Percentiles rank a stretch among this genome's conserved stretches.
Conservation (phyloP, 106 monocot genomes). For the Narthecium ossifragum region DNA sequence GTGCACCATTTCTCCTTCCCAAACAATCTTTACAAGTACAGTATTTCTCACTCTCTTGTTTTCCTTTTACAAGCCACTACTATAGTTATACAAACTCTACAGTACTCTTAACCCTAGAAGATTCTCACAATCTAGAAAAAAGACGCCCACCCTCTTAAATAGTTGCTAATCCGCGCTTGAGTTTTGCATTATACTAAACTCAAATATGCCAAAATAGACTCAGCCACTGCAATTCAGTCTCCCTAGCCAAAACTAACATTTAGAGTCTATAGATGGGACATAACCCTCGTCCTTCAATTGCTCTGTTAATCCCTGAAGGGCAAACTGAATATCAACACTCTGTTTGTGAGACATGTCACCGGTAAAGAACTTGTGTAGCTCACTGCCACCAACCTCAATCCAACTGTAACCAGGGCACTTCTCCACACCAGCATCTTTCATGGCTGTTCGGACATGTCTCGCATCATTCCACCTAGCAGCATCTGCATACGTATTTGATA, state of each 20-base stretch:
- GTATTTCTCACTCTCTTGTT: too few species aligned
- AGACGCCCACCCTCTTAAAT: too few species aligned
- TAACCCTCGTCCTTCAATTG: constrained; percentile 64
- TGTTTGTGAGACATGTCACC: constrained; percentile 32
- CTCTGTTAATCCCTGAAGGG: constrained; percentile 39
- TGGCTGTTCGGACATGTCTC: constrained; percentile 24
- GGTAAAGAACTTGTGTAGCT: constrained; percentile 35
- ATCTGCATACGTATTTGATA: constrained; percentile 71
- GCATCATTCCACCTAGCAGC: constrained; percentile 49
- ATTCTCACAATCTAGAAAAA: too few species aligned
- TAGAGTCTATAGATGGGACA: constrained; percentile 16
- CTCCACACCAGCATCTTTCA: constrained; percentile 51
- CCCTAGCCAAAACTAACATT: constrained; percentile 1
- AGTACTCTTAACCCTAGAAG: too few species aligned
- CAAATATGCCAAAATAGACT: too few species aligned
- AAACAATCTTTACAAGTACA: too few species aligned
- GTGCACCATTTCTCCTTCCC: too few species aligned
- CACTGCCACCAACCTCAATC: constrained; percentile 42
- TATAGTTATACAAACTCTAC: too few species aligned
- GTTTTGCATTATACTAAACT: too few species aligned
- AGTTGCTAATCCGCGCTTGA: too few species aligned
- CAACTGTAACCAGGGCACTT: constrained; percentile 63
- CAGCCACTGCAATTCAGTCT: too few species aligned
- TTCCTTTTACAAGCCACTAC: too few species aligned
- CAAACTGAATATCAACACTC: constrained; percentile 27